Evolutionary conservation across 164 flowering plant species (phyloP).

Genomic region (Stephania japonica): DNA sequence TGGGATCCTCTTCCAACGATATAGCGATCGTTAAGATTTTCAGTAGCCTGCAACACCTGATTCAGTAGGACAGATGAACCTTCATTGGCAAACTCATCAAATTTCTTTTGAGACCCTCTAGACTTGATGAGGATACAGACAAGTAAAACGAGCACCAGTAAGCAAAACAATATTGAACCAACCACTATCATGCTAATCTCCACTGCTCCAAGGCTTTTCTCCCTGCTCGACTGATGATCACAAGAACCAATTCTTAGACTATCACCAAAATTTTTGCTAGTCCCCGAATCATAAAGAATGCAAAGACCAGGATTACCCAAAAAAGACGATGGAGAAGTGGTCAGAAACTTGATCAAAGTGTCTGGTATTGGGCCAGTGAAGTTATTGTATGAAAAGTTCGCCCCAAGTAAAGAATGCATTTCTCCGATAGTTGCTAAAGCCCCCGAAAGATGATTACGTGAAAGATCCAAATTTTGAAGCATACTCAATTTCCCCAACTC

Average conservation of each 20-base stretch:
- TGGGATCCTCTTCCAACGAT: conserved; percentile 82
- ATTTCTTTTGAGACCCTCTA: conserved; percentile 18
- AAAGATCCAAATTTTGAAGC: conserved; percentile 53
- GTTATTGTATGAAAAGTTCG: conserved; percentile 57
- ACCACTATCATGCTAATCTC: conserved; percentile 37
- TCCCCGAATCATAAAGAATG: conserved; percentile 25
- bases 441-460: conserved; percentile 65
- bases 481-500: conserved; percentile 35
- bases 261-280: conserved; percentile 21
- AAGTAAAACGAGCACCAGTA: conserved; percentile 27
- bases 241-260: conserved; percentile 14
- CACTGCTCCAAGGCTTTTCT: conserved; percentile 19
- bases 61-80: conserved; percentile 43
- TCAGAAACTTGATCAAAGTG: conserved; percentile 33
- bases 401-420: conserved; percentile 28
- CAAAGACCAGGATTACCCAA: conserved; percentile 62
- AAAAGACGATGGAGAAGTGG: conserved; percentile 46
- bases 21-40: conserved; percentile 45
- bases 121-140: conserved; percentile 14
- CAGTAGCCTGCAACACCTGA: conserved; percentile 61
- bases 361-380: conserved; percentile 60
- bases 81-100: conserved; percentile 30
- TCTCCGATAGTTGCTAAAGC: conserved; percentile 30
- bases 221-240: conserved; percentile 8
- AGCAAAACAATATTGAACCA: conserved; percentile 28